Evolutionary conservation across 257 asterid genomes (phyloP), one percentile per base, ranked within the genome.

Genomic region (Ocimum tenuiflorum): DNA sequence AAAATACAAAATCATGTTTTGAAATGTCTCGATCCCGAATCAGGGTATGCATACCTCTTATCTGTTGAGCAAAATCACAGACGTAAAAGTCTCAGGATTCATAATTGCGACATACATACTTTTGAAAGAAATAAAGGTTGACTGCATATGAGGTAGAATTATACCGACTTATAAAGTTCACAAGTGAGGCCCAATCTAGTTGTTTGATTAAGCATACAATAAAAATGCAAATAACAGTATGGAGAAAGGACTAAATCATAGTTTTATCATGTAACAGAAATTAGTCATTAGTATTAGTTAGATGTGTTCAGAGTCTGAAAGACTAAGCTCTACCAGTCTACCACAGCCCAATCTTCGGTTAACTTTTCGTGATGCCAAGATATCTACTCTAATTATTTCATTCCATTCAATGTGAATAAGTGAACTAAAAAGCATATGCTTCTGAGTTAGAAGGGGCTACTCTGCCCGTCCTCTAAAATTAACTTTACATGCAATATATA

Each of bases 21-120:
- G 99, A 94, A 65, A 88, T 88, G 43, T 88, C 99, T 45, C 73
- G 77, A 82, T 90, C 97, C 36, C 99, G 95, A 53, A 94, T 88
- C 77, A 94, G 83, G 43, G 99, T 94, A 71, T 94, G 99, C 99
- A 94, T 94, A 10, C 99, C 99, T 81, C 97, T 79, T 63, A 94
- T 94, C 99, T 94, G 95, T 55, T 70, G 79, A 57, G 88, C 48
- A 68, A 67, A 24, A 62, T 59, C 63, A 64, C 10, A 15, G 18
- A 19, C 14, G 52, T 55, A 46, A 38, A 60, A 70, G 77, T 35
- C 51, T 14, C 48, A 60, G 64, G 24, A 70, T 20, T 8, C n/a
- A 14, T 5, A 49, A 48, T 59, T 51, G 62, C 23, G 51, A 17
- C 52, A 61, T 38, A 73, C 9, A 62, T 56, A 14, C 14, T 38